phyloP scores from a whole-genome alignment of 352 stramenopile species.

The Phytopythium montanum region DNA sequence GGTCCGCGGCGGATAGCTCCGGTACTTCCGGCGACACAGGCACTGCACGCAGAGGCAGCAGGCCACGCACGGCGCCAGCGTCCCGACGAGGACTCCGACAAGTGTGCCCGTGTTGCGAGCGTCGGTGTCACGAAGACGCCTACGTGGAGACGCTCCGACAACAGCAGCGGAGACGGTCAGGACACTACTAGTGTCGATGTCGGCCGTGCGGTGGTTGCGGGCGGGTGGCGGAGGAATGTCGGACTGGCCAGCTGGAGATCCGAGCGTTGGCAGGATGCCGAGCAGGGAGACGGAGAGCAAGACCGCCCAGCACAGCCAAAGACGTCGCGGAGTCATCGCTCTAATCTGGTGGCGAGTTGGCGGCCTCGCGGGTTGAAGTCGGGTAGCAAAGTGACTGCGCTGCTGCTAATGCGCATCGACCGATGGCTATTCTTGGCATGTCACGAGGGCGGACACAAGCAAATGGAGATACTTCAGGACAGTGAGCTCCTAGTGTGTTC shows the following conservation, averaged over 20 bases:
- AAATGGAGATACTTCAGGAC: too few relatives aligned
- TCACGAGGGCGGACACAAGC: too few relatives aligned
- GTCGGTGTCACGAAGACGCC: background rate
- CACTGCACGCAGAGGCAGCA: constrained; percentile 8
- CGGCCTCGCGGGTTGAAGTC: background rate
- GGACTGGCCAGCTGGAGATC: too few relatives aligned
- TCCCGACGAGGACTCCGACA: background rate
- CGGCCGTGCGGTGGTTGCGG: too few relatives aligned
- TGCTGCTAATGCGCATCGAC: background rate
- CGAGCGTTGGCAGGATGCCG: too few relatives aligned
- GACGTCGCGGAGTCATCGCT: too few relatives aligned
- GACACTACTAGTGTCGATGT: background rate
- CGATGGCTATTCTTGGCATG: background rate
- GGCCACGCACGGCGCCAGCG: background rate
- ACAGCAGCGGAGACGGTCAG: background rate
- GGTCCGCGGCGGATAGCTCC: background rate
- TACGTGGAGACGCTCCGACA: background rate
- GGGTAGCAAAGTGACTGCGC: background rate
- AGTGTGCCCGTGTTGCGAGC: background rate
- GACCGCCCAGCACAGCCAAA: too few relatives aligned
- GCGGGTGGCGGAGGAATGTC: too few relatives aligned
- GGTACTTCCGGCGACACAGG: constrained; percentile 7
- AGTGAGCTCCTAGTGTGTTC: too few relatives aligned
- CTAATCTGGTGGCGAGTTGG: too few relatives aligned
- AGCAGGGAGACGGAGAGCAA: too few relatives aligned